Conservation (phyloP, 495 filamentous ascomycete genomes). For the Sporormia fimetaria region DNA sequence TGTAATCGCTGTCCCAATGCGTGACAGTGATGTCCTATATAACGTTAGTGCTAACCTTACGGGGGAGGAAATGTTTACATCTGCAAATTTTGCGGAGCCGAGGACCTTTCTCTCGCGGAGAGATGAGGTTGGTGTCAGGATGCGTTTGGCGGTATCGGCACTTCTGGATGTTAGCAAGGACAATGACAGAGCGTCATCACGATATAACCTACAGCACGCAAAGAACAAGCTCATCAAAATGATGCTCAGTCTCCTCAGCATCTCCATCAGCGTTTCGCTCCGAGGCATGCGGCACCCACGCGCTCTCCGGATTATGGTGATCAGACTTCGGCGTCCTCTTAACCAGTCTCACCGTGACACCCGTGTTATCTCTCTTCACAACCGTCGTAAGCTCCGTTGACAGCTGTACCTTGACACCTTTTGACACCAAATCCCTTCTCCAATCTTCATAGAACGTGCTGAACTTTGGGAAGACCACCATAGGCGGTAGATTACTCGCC, state of each 20-base stretch:
- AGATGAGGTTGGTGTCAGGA: conserved; percentile 51
- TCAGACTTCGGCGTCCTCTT: conserved; percentile 32
- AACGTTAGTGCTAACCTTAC: no score
- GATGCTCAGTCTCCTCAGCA: conserved; percentile 32
- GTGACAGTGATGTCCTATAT: conserved; percentile 83
- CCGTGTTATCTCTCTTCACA: conserved; percentile 44
- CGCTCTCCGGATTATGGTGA: conserved; percentile 30
- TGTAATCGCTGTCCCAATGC: conserved; percentile 64
- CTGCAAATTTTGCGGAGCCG: conserved; percentile 62
- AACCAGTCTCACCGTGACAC: conserved; percentile 42
- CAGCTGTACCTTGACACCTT: conserved; percentile 55
- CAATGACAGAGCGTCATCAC: neutral
- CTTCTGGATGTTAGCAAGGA: conserved; percentile 19
- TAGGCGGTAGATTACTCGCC: conserved; percentile 59
- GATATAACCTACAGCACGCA: conserved; percentile 43
- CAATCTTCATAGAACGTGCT: conserved; percentile 60
- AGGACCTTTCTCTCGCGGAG: conserved; percentile 57
- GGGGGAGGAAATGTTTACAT: no score
- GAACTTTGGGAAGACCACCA: conserved; percentile 73
- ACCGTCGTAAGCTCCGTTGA: conserved; percentile 50
- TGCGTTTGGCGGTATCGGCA: conserved; percentile 58
- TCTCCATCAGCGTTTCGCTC: conserved; percentile 34
- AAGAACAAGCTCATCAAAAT: conserved; percentile 63
- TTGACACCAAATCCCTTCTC: conserved; percentile 46
- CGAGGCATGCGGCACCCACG: conserved; percentile 30